Evolutionary conservation across 805 yeast genomes (phyloP).

Genomic region (Metschnikowia similis): DNA sequence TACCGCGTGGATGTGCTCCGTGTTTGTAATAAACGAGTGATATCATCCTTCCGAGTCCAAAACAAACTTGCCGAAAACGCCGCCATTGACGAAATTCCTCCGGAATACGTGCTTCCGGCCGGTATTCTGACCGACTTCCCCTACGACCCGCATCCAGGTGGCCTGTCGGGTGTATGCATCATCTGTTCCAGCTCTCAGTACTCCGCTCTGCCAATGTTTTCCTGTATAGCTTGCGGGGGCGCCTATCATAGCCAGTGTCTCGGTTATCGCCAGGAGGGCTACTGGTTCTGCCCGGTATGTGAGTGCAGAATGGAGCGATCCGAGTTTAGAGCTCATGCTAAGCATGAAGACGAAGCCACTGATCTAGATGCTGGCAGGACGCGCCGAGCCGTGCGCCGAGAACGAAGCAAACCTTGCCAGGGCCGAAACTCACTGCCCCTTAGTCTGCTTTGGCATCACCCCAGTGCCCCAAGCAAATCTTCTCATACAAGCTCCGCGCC

Average conservation of each 20-base stretch:
- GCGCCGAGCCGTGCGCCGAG: not conserved
- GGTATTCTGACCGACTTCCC: not conserved
- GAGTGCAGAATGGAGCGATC: conserved; percentile 35
- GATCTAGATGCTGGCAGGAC: not conserved
- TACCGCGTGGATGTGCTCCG: conserved; percentile 31
- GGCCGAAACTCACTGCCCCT: not conserved
- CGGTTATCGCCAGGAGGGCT: conserved; percentile 21
- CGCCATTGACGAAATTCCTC: conserved; percentile 36
- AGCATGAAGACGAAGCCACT: not conserved
- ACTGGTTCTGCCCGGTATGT: conserved; percentile 52
- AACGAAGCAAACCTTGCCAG: not conserved
- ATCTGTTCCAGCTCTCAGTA: conserved; percentile 36
- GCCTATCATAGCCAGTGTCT: conserved; percentile 40
- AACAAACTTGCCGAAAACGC: conserved; percentile 31
- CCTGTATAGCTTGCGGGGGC: conserved; percentile 34
- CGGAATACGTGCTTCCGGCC: conserved; percentile 29
- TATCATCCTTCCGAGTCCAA: conserved; percentile 19
- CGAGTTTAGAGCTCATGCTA: not conserved
- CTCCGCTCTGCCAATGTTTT: conserved; percentile 19
- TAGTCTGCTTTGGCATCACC: not conserved
- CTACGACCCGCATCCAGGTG: not conserved
- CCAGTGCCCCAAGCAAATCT: not conserved
- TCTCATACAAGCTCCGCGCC: not conserved
- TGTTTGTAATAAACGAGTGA: conserved; percentile 8
- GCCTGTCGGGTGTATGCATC: conserved; percentile 23